phyloP scores from a whole-genome alignment of 2,329 filamentous ascomycete species.

The Alternaria metachromatica region DNA sequence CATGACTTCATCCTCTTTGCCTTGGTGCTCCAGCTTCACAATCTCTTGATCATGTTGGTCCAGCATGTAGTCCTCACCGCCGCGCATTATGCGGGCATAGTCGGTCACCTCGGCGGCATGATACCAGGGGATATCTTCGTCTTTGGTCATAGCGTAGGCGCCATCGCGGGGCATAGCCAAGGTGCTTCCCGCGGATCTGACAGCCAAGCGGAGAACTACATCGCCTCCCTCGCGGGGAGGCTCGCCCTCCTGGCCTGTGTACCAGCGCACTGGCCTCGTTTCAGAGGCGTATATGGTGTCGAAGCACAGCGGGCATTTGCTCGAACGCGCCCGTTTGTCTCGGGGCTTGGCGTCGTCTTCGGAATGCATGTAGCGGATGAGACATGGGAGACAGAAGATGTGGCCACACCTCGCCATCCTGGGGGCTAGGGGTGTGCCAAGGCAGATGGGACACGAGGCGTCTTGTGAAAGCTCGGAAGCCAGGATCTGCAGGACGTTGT shows the following conservation, averaged over 20 bases:
- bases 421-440: slow-evolving; percentile 89
- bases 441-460: slow-evolving; percentile 90
- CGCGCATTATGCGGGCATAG: slow-evolving; percentile 95
- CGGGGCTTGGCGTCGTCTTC: slow-evolving; percentile 67
- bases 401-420: slow-evolving; percentile 98
- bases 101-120: slow-evolving; percentile 93
- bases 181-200: slow-evolving; percentile 79
- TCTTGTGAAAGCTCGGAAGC: slow-evolving; percentile 88
- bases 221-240: slow-evolving; percentile 84
- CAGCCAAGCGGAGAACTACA: slow-evolving; percentile 86
- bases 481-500: slow-evolving; percentile 86
- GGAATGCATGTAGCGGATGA: slow-evolving; percentile 95
- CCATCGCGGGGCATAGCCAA: slow-evolving; percentile 86
- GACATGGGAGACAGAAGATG: slow-evolving; percentile 92
- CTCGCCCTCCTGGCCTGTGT: slow-evolving; percentile 83
- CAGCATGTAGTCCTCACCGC: slow-evolving; percentile 84
- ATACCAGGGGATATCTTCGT: slow-evolving; percentile 90
- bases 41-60: slow-evolving; percentile 83
- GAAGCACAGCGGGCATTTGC: slow-evolving; percentile 96
- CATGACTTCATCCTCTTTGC: slow-evolving; percentile 86
- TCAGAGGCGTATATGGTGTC: slow-evolving; percentile 93
- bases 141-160: slow-evolving; percentile 70
- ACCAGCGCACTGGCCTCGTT: slow-evolving; percentile 87
- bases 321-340: slow-evolving; percentile 79
- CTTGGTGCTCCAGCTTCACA: slow-evolving; percentile 74